These are phyloP conservation scores for Elongisporangium prolatum DNA, from an alignment of 352 stramenopile genomes.

Conservation along the genomic window DNA sequence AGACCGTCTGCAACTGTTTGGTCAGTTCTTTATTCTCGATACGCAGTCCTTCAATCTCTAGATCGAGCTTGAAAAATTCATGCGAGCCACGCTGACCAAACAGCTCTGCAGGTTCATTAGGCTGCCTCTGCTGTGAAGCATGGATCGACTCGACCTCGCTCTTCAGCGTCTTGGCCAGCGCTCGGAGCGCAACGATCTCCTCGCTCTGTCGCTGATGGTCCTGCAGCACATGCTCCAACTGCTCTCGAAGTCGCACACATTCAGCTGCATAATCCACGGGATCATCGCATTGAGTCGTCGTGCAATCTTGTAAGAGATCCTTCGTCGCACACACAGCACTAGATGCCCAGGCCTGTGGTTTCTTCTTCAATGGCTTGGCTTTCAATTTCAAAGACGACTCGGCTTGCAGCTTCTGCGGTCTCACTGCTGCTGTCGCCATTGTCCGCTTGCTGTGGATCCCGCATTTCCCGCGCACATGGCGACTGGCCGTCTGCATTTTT, in stretches of 20 bases:
- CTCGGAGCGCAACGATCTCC: constrained; percentile 52
- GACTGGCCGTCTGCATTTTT: not conserved
- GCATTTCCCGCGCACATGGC: not conserved
- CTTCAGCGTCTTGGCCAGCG: constrained; percentile 47
- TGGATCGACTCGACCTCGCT: constrained; percentile 48
- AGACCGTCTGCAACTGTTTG: constrained; percentile 11
- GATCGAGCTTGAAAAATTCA: constrained; percentile 48
- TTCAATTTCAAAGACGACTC: not conserved
- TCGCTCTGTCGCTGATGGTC: constrained; percentile 52
- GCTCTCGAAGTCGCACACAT: constrained; percentile 35
- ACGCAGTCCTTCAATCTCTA: constrained; percentile 36
- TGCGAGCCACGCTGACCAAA: constrained; percentile 8
- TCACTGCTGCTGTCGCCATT: not conserved
- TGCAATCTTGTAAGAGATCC: not conserved
- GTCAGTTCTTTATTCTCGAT: constrained; percentile 30
- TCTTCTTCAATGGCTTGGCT: not conserved
- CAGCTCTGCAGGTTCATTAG: not conserved
- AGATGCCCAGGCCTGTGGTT: not conserved
- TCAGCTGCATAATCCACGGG: constrained; percentile 17
- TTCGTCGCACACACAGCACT: too few relatives aligned
- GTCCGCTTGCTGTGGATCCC: not conserved
- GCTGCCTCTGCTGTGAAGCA: not conserved
- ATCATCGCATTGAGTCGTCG: not conserved
- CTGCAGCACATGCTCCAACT: constrained; percentile 36
- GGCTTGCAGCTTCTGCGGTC: not conserved